A percentile compares a stretch with the other conserved stretches of the same genome.
Evolutionary conservation across 768 basidiomycete species (phyloP).

Genomic region (Crucibulum laeve): DNA sequence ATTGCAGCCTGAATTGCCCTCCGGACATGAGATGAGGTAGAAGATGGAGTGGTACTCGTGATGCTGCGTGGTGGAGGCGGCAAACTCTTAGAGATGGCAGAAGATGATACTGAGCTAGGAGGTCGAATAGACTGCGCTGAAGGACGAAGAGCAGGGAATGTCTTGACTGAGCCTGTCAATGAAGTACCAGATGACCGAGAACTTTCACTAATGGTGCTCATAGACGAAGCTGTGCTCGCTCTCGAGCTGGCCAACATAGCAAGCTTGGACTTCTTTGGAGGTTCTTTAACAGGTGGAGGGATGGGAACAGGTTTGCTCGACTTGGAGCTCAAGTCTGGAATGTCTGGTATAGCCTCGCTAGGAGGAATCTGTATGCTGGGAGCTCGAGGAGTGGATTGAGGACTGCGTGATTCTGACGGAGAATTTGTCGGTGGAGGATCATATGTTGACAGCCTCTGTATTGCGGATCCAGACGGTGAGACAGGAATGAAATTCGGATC

Average conservation of each 20-base stretch:
- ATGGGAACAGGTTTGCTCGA: conserved; percentile 25
- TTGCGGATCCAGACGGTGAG: conserved; percentile 66
- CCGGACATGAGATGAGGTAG: conserved; percentile 56
- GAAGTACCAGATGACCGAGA: conserved; percentile 53
- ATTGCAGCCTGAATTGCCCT: conserved; percentile 68
- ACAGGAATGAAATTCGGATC: conserved; percentile 13
- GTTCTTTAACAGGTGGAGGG: conserved; percentile 14
- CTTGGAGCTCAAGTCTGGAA: conserved; percentile 49
- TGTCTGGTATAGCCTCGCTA: conserved; percentile 49
- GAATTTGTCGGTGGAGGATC: conserved; percentile 54
- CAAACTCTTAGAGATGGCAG: conserved; percentile 16
- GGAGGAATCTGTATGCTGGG: conserved; percentile 41
- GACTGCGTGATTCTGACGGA: conserved; percentile 36
- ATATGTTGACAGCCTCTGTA: conserved; percentile 54
- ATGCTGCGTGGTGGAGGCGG: conserved; percentile 15
- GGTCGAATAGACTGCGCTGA: conserved; percentile 48
- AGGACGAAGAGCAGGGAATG: conserved; percentile 70
- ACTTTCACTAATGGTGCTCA: conserved; percentile 40
- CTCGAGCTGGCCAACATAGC: conserved; percentile 65
- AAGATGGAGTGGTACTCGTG: conserved; percentile 28
- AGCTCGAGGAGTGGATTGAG: conserved; percentile 29
- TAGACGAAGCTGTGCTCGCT: conserved; percentile 44
- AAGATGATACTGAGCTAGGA: conserved; percentile 28
- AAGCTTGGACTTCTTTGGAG: conserved; percentile 59
- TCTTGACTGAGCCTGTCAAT: conserved; percentile 60